Percentiles rank a stretch among this genome's conserved stretches.
Evolutionary conservation across 2,329 filamentous ascomycete genomes (phyloP).

Genomic region (Chaetomium sp.): DNA sequence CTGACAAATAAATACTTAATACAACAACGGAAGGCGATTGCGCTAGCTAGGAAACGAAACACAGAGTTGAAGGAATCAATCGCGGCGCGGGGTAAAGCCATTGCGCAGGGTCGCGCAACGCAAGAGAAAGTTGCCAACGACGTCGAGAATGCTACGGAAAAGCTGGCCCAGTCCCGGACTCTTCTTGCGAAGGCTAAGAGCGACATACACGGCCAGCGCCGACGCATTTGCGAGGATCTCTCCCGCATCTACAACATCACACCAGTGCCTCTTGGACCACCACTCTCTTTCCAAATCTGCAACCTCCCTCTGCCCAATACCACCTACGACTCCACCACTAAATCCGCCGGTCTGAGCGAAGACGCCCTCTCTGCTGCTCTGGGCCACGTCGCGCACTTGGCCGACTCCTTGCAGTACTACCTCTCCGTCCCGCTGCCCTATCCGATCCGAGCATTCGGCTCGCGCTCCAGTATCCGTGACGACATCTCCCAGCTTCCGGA

Average conservation of each 20-base stretch:
- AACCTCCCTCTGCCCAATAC: slow-evolving; percentile 74
- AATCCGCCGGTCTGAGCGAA: slow-evolving; percentile 41
- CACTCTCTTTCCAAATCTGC: slow-evolving; percentile 79
- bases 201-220: slow-evolving; percentile 77
- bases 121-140: slow-evolving; percentile 55
- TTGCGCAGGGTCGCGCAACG: slow-evolving; percentile 53
- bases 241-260: slow-evolving; percentile 73
- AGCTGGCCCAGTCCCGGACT: slow-evolving; percentile 49
- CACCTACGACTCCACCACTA: slow-evolving; percentile 50
- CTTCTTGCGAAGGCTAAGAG: slow-evolving; percentile 56
- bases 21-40: slow-evolving; percentile 60
- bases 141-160: slow-evolving; percentile 53
- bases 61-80: slow-evolving; percentile 65
- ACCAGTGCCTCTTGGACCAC: slow-evolving; percentile 47
- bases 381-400: slow-evolving; percentile 70
- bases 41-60: slow-evolving; percentile 53
- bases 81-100: slow-evolving; percentile 57
- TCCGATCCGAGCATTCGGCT: slow-evolving; percentile 64
- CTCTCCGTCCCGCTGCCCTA: slow-evolving; percentile 75
- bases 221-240: slow-evolving; percentile 81
- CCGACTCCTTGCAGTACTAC: slow-evolving; percentile 74
- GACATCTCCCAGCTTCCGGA: slow-evolving; percentile 56
- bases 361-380: slow-evolving; percentile 74
- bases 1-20: slow-evolving; percentile 50
- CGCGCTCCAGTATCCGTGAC: slow-evolving; percentile 68